These are phyloP conservation scores for Pyracantha coccinea DNA, from an alignment of 331 rosid genomes.

Conservation along the genomic window DNA sequence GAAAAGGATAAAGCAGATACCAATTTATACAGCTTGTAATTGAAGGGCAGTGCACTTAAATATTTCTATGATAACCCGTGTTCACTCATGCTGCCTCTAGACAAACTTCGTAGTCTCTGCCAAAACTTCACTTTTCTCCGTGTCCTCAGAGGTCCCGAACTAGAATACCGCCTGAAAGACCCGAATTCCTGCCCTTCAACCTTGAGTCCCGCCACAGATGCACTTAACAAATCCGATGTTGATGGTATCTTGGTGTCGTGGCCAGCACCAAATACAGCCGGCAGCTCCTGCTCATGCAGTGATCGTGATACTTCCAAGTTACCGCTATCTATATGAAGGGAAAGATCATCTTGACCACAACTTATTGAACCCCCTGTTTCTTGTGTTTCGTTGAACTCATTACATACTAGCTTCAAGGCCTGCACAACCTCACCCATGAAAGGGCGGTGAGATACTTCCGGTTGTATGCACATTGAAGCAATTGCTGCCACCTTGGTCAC, in stretches of 20 bases:
- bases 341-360: conserved; percentile 29
- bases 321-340: conserved; percentile 2
- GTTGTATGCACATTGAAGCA: conserved; percentile 97
- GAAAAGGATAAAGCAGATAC: not conserved
- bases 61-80: conserved; percentile 54
- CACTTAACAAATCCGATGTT: conserved; percentile 38
- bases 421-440: conserved; percentile 99
- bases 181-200: conserved; percentile 45
- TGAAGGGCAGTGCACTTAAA: conserved; percentile 13
- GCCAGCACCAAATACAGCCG: conserved; percentile 28
- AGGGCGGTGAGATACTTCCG: conserved; percentile 91
- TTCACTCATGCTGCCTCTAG: conserved; percentile 77
- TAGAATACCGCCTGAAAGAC: conserved; percentile 63
- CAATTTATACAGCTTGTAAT: not conserved
- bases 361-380: conserved; percentile 27
- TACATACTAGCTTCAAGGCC: conserved; percentile 90
- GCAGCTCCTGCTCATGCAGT: conserved; percentile 9
- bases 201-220: conserved; percentile 22
- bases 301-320: conserved; percentile 13
- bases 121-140: conserved; percentile 53
- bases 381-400: conserved; percentile 59
- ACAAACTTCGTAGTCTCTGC: conserved; percentile 58
- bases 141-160: conserved; percentile 50
- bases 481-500: conserved; percentile 89
- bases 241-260: conserved; percentile 30